These are phyloP conservation scores for Torulaspora delbrueckii DNA, from an alignment of 805 yeast genomes.

Conservation along the genomic window DNA sequence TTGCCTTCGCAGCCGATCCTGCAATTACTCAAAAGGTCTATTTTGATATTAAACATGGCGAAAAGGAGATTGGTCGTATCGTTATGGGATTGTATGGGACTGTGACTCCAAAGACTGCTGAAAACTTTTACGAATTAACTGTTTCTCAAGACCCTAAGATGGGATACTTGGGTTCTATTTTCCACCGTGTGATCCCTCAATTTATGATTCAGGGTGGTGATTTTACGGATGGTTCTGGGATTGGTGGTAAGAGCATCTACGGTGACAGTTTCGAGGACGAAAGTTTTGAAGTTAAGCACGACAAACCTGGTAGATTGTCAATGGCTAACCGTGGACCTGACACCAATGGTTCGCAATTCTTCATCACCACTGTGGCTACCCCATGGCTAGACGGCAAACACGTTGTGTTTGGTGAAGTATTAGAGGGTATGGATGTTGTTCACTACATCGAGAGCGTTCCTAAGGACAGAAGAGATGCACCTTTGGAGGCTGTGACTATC, in stretches of 20 bases:
- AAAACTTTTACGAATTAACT: constrained; percentile 78
- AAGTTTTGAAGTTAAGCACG: constrained; percentile 62
- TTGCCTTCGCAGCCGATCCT: constrained; percentile 30
- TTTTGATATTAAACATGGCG: constrained; percentile 83
- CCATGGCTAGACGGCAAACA: constrained; percentile 92
- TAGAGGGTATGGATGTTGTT: constrained; percentile 83
- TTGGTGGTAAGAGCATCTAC: constrained; percentile 71
- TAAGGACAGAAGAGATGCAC: constrained; percentile 68
- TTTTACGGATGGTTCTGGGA: constrained; percentile 63
- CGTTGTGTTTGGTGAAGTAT: constrained; percentile 94
- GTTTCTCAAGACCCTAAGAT: constrained; percentile 67
- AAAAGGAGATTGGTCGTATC: constrained; percentile 68
- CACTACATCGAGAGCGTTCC: constrained; percentile 65
- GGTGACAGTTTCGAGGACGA: constrained; percentile 66
- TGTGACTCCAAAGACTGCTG: constrained; percentile 81
- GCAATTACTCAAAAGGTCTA: constrained; percentile 70
- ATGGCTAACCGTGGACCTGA: constrained; percentile 79
- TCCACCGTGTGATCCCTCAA: constrained; percentile 67
- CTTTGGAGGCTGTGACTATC: constrained; percentile 60
- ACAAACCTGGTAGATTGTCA: constrained; percentile 61
- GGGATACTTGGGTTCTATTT: constrained; percentile 56
- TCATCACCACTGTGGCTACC: constrained; percentile 78
- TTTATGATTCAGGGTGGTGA: constrained; percentile 84
- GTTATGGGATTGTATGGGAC: constrained; percentile 84
- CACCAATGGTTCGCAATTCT: constrained; percentile 92